phyloP scores from a whole-genome alignment of 2,329 filamentous ascomycete genomes.

The Fusarium mundagurra region DNA sequence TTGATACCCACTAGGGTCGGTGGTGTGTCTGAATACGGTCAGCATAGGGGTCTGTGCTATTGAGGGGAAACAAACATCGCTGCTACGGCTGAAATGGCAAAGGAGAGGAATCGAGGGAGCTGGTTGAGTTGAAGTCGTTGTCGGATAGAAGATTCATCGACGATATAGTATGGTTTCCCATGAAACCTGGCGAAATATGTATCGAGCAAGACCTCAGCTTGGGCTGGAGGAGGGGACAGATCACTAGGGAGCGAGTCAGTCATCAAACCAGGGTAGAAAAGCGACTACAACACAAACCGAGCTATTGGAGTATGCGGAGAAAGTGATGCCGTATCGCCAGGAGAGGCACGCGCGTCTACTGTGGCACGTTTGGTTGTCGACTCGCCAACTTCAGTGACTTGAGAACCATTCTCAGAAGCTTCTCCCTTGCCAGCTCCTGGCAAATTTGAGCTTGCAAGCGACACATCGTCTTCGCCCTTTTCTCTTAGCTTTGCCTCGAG shows the following conservation, averaged over 20 bases:
- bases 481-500: constrained; percentile 82
- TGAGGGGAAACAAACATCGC: constrained; percentile 59
- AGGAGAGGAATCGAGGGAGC: constrained; percentile 64
- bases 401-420: constrained; percentile 39
- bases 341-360: constrained; percentile 48
- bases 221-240: constrained; percentile 57
- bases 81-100: constrained; percentile 70
- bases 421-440: constrained; percentile 33
- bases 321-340: constrained; percentile 36
- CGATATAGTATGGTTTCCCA: constrained; percentile 82
- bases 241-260: constrained; percentile 50
- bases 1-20: constrained; percentile 73
- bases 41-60: background rate
- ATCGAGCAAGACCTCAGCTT: constrained; percentile 74
- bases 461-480: constrained; percentile 59
- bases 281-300: constrained; percentile 26
- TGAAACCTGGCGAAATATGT: constrained; percentile 84
- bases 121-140: constrained; percentile 77
- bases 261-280: background rate
- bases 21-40: constrained; percentile 64
- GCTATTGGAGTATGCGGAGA: constrained; percentile 42
- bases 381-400: constrained; percentile 43
- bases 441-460: constrained; percentile 36
- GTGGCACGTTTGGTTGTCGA: constrained; percentile 54
- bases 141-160: constrained; percentile 80